Percentiles rank a stretch among this genome's conserved stretches.
Conservation (phyloP, 179 eudicot genomes). For the Spergularia azorica region DNA sequence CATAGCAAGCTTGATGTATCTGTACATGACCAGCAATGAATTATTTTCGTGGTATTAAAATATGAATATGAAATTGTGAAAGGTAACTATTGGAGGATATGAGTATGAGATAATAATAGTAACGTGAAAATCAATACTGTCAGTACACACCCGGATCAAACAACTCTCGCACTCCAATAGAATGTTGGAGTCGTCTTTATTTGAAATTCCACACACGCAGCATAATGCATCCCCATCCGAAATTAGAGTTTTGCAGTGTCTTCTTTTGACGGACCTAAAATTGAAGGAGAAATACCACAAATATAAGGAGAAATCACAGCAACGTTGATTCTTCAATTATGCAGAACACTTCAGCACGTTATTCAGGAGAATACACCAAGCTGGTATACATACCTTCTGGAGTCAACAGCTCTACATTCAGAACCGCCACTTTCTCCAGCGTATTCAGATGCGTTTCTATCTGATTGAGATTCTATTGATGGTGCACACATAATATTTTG, state of each 20-base stretch:
- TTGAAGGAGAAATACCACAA: constrained; percentile 15
- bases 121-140: constrained; percentile 11
- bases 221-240: constrained; percentile 39
- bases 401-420: constrained; percentile 11
- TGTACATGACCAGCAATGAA: constrained; percentile 26
- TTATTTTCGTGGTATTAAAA: not conserved
- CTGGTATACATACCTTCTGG: constrained; percentile 28
- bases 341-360: not conserved
- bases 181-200: constrained; percentile 43
- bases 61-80: not conserved
- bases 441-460: constrained; percentile 14
- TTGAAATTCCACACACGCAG: constrained; percentile 62
- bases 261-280: constrained; percentile 33
- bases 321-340: not conserved
- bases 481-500: constrained; percentile 27
- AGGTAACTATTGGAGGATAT: too few relatives aligned
- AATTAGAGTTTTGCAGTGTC: constrained; percentile 22
- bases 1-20: constrained; percentile 79
- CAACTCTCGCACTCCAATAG: constrained; percentile 57
- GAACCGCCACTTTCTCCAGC: constrained; percentile 20
- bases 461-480: constrained; percentile 18
- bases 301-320: constrained; percentile 9
- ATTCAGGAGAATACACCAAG: constrained; percentile 10
- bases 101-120: constrained; percentile 7
- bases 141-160: constrained; percentile 44